These are phyloP conservation scores for Hymenoscyphus salicellus DNA, from an alignment of 2,329 filamentous ascomycete genomes.

Conservation along the genomic window DNA sequence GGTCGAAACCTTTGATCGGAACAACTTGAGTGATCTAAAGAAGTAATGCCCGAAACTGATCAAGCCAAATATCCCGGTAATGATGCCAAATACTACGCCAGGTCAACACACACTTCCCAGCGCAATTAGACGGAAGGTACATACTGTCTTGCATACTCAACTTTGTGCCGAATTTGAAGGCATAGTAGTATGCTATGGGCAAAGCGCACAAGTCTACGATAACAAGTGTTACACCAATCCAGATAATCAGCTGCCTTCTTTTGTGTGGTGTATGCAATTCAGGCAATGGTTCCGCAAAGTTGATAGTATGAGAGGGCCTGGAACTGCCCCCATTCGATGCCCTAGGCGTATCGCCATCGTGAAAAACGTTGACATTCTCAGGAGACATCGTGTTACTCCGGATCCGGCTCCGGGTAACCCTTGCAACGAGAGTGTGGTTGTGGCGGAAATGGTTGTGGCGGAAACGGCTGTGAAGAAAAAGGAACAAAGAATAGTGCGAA, in stretches of 20 bases:
- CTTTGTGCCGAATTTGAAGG: slow-evolving; percentile 28
- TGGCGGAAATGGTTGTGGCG: not conserved
- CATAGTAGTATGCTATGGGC: slow-evolving; percentile 31
- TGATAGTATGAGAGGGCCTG: slow-evolving; percentile 5
- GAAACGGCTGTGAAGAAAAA: not conserved
- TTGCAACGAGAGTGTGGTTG: not conserved
- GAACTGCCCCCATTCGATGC: not conserved
- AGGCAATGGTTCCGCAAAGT: slow-evolving; percentile 22
- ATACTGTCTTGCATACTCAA: slow-evolving; percentile 28
- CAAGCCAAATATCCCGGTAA: slow-evolving; percentile 30
- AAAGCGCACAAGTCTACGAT: slow-evolving; percentile 28
- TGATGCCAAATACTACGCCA: slow-evolving; percentile 28
- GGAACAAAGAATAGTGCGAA: not conserved
- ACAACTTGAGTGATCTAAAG: slow-evolving; percentile 28
- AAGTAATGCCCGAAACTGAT: slow-evolving; percentile 31
- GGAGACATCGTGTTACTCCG: not conserved
- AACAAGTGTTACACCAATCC: slow-evolving; percentile 19
- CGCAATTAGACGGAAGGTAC: not conserved
- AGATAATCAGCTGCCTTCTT: slow-evolving; percentile 21
- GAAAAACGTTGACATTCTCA: not conserved
- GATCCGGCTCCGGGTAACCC: not conserved
- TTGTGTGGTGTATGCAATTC: slow-evolving; percentile 29
- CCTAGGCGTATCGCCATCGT: not conserved
- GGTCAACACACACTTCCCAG: not conserved
- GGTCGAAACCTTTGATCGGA: slow-evolving; percentile 19